Base-by-base conservation (phyloP, 768 basidiomycete genomes). In the Boletus insuetus region DNA sequence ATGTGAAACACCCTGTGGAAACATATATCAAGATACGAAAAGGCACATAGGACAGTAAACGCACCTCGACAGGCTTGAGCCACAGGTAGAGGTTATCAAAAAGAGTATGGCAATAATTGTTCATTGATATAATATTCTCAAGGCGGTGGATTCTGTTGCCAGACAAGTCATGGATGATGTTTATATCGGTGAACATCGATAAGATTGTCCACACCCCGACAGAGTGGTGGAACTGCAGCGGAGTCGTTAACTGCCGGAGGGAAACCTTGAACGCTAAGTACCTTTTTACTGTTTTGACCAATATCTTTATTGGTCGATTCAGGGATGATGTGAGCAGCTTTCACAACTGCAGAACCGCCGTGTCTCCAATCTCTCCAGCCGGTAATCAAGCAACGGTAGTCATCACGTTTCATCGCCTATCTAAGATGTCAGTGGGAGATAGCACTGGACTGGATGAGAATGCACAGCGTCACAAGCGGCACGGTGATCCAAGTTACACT, bases 31-130 rank as follows among this genome's bases (percentile, higher is more conserved):
- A 32, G 19, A 29, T 24, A 8, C 3, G 16, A 0, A 3, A 38
- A 1, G 26, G 9, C 41, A 12, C 17, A 19, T 13, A 4, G 0
- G n/a, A 10, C 6, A 11, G 6, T 7, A 9, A 35, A 48, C 46
- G 4, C 16, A 57, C 58, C 1, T 38, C 39, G 2, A 49, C 20
- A 6, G 55, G 58, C 48, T 58, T 58, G 20, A 53, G 29, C 51
- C 58, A 59, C 7, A 53, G 11, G 10, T 0, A 2, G 29, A 57
- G 55, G 1, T 37, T 14, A 2, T 46, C 44, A 12, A 58, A 59
- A 22, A 38, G 6, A 0, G 0, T 0, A 9, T 46, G 58, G 22
- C 4, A 34, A 1, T 0, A 0, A 4, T 1, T 2, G 12, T 53
- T 41, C 22, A 41, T 32, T 2, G 39, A 41, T 17, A 50, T 1